Evolutionary conservation across 768 basidiomycete species (phyloP), one percentile per base, ranked within the genome.

Genomic region (Pleurotus tuber-regium): DNA sequence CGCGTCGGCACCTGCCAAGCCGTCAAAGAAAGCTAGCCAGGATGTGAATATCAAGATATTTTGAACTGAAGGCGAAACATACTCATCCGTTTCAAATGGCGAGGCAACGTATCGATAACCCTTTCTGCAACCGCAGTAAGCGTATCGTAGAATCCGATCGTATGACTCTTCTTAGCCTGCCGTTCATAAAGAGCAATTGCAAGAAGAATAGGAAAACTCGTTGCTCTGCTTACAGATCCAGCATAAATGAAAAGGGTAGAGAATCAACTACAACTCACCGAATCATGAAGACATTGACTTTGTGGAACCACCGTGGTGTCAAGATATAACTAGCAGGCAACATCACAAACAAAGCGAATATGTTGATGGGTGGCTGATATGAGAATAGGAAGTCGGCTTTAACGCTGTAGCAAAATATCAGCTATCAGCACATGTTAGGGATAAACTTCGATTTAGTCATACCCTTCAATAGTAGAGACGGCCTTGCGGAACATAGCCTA

Each of bases 231-330:
- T 6, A 24, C 7, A 43, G 49, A 25, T 11, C 36, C n/a, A 23
- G 10, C 48, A 42, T 38, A 47, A 49, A 39, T 31, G 11, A 31
- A 50, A 7, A 41, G 24, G 23, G 9, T 8, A n/a, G 21, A 43
- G 9, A 21, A 16, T 7, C 7, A 47, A 11, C 1, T 35, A 11
- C 29, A 18, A 39, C 57, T 16, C 59, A 87, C 86, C 89, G 80
- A 59, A 93, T 93, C 77, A 92, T 78, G 61, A 92, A 88, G 1
- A 93, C 91, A 57, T 93, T 93, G 60, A 92, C 79, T 74, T 98
- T 98, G 65, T 98, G 96, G 64, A 98, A 98, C 93, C 93, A 98
- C 49, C 96, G 77, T n/a, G 94, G 92, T 5, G 78, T 79, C n/a
- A 97, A 74, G 46, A 93, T 68, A 64, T 89, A 94, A 57, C 86